Evolutionary conservation across 148 eudicot species (phyloP).

Genomic region (Persicaria tinctoria): DNA sequence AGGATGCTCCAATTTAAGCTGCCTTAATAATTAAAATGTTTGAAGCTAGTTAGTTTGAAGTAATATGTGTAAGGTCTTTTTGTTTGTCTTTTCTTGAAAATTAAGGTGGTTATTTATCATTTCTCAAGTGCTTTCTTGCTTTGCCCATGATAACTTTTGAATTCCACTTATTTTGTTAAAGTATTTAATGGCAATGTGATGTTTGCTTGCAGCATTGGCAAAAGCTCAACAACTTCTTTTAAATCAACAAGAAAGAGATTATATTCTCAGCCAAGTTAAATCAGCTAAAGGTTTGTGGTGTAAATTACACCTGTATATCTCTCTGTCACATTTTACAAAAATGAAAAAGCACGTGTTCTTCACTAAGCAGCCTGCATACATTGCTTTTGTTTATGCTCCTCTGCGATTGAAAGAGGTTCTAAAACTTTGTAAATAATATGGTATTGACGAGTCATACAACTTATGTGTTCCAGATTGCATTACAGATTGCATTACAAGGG

Average conservation of each 20-base stretch:
- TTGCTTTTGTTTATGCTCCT: not conserved
- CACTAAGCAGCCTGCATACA: not conserved
- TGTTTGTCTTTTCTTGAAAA: not conserved
- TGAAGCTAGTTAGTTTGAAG: too few species aligned
- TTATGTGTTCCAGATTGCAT: too few species aligned
- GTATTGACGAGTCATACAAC: too few species aligned
- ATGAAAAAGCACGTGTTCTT: not conserved
- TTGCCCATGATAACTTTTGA: not conserved
- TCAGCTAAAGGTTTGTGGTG: conserved; percentile 71
- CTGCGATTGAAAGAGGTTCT: too few species aligned
- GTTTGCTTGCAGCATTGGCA: conserved; percentile 65
- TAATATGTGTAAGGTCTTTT: not conserved
- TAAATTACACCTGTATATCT: not conserved
- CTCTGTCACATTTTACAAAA: not conserved
- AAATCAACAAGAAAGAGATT: conserved; percentile 84
- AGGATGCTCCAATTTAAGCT: too few species aligned
- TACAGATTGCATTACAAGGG: too few species aligned
- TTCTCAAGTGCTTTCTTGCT: not conserved
- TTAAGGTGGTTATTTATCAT: not conserved
- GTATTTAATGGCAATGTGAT: conserved; percentile 2
- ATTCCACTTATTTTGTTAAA: not conserved
- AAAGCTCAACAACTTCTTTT: conserved; percentile 95
- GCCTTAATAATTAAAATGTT: too few species aligned
- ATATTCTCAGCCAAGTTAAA: conserved; percentile 75
- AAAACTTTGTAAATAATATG: too few species aligned